Conservation (phyloP, 345 rosid genomes). For the Populus pruinosa region DNA sequence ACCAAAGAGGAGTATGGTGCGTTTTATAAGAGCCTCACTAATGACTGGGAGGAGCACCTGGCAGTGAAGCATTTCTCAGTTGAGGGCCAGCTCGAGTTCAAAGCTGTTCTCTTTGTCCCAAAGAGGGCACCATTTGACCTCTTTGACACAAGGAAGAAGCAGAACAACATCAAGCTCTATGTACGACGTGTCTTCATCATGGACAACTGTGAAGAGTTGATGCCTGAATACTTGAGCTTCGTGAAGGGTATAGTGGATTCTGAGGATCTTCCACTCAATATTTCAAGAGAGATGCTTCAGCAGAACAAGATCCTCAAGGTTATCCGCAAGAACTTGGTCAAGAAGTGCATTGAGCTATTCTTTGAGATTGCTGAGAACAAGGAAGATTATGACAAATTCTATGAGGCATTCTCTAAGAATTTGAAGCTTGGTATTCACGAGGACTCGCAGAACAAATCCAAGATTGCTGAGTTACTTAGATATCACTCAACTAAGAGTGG, state of each 20-base stretch:
- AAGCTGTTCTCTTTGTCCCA: constrained; percentile 24
- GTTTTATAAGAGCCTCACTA: constrained; percentile 22
- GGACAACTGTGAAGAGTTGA: constrained; percentile 27
- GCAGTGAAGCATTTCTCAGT: constrained; percentile 28
- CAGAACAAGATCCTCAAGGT: constrained; percentile 28
- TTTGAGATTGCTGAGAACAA: constrained; percentile 24
- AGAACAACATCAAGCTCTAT: constrained; percentile 27
- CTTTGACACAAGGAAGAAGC: constrained; percentile 24
- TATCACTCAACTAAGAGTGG: constrained; percentile 27
- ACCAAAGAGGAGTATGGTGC: constrained; percentile 24
- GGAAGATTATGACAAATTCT: constrained; percentile 21
- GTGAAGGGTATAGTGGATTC: constrained; percentile 26
- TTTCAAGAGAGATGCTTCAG: constrained; percentile 23
- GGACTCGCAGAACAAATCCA: constrained; percentile 12
- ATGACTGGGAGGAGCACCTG: constrained; percentile 28
- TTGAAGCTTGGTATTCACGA: constrained; percentile 16
- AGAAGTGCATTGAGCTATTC: constrained; percentile 28
- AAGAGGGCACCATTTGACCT: constrained; percentile 27
- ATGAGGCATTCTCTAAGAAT: constrained; percentile 19
- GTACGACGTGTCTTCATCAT: constrained; percentile 25
- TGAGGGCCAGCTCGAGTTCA: constrained; percentile 29
- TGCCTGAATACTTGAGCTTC: constrained; percentile 19
- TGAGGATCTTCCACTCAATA: constrained; percentile 22
- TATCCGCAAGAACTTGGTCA: constrained; percentile 25
- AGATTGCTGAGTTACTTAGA: constrained; percentile 15